Evolutionary conservation across 108 stramenopile genomes (phyloP), one percentile per base, ranked within the genome.

Genomic region (Cyclotella atomus): DNA sequence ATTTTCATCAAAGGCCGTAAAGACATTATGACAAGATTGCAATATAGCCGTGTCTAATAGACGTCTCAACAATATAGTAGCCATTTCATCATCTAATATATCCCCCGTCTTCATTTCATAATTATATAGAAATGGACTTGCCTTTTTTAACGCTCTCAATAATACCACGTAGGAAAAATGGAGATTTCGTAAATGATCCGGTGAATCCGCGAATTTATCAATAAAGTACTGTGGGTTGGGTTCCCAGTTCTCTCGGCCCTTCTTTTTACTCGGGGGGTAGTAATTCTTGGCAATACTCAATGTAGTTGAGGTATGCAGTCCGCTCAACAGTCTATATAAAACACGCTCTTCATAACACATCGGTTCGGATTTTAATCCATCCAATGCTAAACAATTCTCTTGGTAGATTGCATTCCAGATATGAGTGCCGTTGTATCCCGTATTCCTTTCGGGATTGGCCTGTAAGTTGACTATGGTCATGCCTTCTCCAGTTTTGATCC

Each of bases 141-240:
- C 94, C 81, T 94, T 92, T 70, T 87, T 79, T 54, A 96, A 70
- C 21, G 97, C 95, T 15, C 97, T 85, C 43, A 96, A 68, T 44
- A 96, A 64, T 15, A 98, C 92, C 0, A 98, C 91, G 67, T 95
- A 98, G 21, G 94, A 86, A 81, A 98, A 98, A 60, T 98, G 93
- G 55, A 98, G 74, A 75, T 98, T 97, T 10, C 94, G 87, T 56
- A 98, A 77, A 45, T 95, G 83, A 12, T 98, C 94, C 19, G 95
- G 94, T 66, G 87, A 68, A 45, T 90, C 75, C 8, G 78, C 55
- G 71, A 96, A 96, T 36, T 89, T 89, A 55, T 94, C 83, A 73
- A 91, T 91, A 77, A 96, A 95, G 62, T 87, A 92, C 20, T 80
- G 69, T 19, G 95, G 88, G 79, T 96, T 96, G 27, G 95, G 73